Conservation (phyloP, 805 yeast genomes). For the Yarrowia sp. region DNA sequence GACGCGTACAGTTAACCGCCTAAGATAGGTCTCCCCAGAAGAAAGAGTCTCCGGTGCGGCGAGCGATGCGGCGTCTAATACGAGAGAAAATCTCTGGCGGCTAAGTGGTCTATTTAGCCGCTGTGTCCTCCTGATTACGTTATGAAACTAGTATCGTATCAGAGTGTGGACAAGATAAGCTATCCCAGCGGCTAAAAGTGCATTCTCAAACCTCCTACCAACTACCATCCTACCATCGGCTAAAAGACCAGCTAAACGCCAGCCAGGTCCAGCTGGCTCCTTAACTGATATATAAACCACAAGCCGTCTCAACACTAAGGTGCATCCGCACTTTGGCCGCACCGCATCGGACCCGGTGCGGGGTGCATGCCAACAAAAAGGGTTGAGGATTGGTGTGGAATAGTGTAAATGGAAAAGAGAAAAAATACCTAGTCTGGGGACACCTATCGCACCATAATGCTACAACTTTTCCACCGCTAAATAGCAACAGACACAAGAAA, state of each 20-base stretch:
- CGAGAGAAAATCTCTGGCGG: no score
- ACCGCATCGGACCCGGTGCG: slow-evolving; percentile 23
- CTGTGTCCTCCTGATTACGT: no score
- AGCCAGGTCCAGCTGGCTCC: no score
- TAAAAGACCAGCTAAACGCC: neutral
- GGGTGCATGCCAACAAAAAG: neutral
- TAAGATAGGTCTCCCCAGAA: neutral
- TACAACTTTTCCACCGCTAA: no score
- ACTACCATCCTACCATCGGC: neutral
- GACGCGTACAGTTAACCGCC: neutral
- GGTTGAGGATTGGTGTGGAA: neutral
- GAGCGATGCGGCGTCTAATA: neutral
- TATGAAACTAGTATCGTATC: no score
- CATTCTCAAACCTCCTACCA: neutral
- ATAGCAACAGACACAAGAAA: no score
- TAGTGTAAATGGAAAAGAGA: neutral
- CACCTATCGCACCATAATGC: no score
- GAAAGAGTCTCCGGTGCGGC: neutral
- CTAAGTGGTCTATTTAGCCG: no score
- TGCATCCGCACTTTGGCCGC: neutral
- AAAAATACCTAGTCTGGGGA: no score
- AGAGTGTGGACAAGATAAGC: no score
- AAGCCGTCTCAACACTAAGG: neutral
- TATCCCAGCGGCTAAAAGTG: neutral
- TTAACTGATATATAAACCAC: neutral